Conservation (phyloP, 768 basidiomycete species). For the Erythrobasidium yunnanense region DNA sequence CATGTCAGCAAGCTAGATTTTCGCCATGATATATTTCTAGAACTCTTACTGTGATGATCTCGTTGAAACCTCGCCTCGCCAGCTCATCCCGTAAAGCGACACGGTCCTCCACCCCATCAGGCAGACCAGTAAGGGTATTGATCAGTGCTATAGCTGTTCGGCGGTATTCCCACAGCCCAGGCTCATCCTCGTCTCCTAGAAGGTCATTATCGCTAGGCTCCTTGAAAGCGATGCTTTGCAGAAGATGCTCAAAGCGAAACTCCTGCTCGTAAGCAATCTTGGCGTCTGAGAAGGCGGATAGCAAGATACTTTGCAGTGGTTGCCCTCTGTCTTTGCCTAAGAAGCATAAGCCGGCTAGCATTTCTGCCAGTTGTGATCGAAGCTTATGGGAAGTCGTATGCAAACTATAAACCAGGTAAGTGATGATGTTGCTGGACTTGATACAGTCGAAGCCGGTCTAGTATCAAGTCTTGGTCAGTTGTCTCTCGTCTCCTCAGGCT, state of each 20-base stretch:
- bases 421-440: conserved; percentile 57
- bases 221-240: conserved; percentile 53
- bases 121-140: conserved; percentile 66
- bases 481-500: neutral
- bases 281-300: conserved; percentile 71
- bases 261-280: conserved; percentile 57
- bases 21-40: neutral
- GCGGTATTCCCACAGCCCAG: conserved; percentile 67
- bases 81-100: conserved; percentile 73
- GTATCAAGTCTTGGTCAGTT: neutral
- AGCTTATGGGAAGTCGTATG: conserved; percentile 55
- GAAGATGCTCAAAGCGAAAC: conserved; percentile 68
- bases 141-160: conserved; percentile 63
- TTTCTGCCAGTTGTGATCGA: conserved; percentile 58
- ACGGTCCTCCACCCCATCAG: conserved; percentile 66
- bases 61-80: conserved; percentile 65
- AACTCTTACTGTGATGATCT: conserved; percentile 63
- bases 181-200: conserved; percentile 49
- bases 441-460: conserved; percentile 61
- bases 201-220: conserved; percentile 40
- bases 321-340: conserved; percentile 56
- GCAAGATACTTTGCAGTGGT: conserved; percentile 54
- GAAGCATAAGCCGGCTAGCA: conserved; percentile 73
- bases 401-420: conserved; percentile 61
- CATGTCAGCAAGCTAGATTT: neutral